A percentile compares a stretch with the other conserved stretches of the same genome.
These are phyloP conservation scores for Lepidium campestre DNA, from an alignment of 441 rosid genomes.

Conservation along the genomic window DNA sequence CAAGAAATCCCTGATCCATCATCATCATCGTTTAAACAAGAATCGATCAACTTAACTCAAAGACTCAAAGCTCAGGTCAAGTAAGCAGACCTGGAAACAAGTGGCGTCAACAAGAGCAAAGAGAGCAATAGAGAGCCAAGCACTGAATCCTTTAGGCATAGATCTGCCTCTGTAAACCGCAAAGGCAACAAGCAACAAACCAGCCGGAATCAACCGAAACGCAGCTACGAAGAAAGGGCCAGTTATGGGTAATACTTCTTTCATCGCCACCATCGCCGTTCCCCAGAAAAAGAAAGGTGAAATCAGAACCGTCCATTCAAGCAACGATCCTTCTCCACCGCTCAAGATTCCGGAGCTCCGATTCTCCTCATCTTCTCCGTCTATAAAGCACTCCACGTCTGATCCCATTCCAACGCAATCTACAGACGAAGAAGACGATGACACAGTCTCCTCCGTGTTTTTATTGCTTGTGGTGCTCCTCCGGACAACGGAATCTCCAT, in stretches of 20 bases:
- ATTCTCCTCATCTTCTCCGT: slow-evolving; percentile 21
- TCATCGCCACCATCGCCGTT: slow-evolving; percentile 96
- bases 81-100: slow-evolving; percentile 62
- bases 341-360: slow-evolving; percentile 16
- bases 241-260: slow-evolving; percentile 78
- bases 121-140: slow-evolving; percentile 80
- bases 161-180: slow-evolving; percentile 58
- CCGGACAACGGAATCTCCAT: slow-evolving; percentile 20
- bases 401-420: slow-evolving; percentile 66
- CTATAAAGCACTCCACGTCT: slow-evolving; percentile 46
- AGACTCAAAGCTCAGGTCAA: neutral
- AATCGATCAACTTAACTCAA: neutral
- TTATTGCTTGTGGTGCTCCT: slow-evolving; percentile 33
- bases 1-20: slow-evolving; percentile 71
- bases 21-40: slow-evolving; percentile 2
- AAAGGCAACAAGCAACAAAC: slow-evolving; percentile 58
- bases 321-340: slow-evolving; percentile 19
- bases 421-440: slow-evolving; percentile 17
- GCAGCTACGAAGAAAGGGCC: slow-evolving; percentile 83
- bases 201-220: slow-evolving; percentile 78
- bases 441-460: slow-evolving; percentile 24
- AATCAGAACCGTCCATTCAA: slow-evolving; percentile 60
- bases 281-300: slow-evolving; percentile 96
- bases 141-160: slow-evolving; percentile 52
- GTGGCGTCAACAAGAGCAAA: slow-evolving; percentile 77